phyloP scores from a whole-genome alignment of 805 yeast genomes.

The Yarrowia sp. region DNA sequence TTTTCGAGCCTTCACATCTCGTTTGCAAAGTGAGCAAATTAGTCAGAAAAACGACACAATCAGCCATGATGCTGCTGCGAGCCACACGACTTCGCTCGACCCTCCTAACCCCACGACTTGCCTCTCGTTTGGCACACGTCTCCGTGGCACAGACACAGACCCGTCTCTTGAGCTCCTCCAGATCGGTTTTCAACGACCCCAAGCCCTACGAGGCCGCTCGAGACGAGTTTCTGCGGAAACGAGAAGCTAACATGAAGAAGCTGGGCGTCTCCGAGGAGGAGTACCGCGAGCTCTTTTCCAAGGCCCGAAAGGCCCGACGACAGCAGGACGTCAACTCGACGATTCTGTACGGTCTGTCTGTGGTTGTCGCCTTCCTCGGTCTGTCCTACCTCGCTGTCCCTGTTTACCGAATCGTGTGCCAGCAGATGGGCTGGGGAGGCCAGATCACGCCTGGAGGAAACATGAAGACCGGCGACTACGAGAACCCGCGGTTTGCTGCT shows the following conservation, averaged over 20 bases:
- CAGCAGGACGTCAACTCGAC: constrained; percentile 30
- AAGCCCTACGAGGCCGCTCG: constrained; percentile 19
- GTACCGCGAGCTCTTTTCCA: constrained; percentile 10
- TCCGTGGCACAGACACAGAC: neutral
- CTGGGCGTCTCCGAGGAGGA: constrained; percentile 26
- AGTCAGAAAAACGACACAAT: neutral
- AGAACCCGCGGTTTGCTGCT: constrained; percentile 70
- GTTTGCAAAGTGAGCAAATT: constrained; percentile 1
- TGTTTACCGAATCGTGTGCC: constrained; percentile 83
- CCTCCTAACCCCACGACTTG: neutral
- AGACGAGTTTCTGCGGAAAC: constrained; percentile 14
- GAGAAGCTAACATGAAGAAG: constrained; percentile 25
- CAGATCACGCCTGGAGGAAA: constrained; percentile 60
- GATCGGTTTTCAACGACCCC: neutral
- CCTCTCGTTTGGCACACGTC: neutral
- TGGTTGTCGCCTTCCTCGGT: constrained; percentile 67
- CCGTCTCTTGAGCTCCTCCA: neutral
- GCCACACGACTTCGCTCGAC: neutral
- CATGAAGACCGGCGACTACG: constrained; percentile 38
- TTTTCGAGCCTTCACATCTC: neutral
- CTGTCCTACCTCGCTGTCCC: constrained; percentile 91
- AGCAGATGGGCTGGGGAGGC: constrained; percentile 95
- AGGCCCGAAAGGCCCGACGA: constrained; percentile 19
- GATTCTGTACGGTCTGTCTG: constrained; percentile 44
- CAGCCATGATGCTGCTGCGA: neutral